Conservation (phyloP, 495 filamentous ascomycete species). For the Bacidia rubella region DNA sequence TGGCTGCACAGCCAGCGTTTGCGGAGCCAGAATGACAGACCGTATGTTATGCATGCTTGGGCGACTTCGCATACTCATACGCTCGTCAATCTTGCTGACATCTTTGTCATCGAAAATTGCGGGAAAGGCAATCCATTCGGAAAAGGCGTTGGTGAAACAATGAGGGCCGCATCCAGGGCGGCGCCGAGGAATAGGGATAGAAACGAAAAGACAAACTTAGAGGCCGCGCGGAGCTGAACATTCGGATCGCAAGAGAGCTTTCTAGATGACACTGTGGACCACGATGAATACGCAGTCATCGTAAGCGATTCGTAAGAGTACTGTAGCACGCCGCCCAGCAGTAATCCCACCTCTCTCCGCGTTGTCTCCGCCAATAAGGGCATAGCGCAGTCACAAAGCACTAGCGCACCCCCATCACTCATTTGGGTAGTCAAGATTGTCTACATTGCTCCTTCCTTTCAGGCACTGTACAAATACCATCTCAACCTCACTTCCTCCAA, state of each 20-base stretch:
- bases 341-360: neutral
- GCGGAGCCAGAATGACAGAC: neutral
- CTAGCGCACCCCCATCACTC: neutral
- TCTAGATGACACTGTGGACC: neutral
- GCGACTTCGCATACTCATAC: too few relatives aligned
- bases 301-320: slow-evolving; percentile 1
- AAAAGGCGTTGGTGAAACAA: neutral
- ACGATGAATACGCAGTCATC: neutral
- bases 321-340: neutral
- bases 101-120: neutral
- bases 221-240: neutral
- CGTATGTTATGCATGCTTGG: neutral
- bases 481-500: neutral
- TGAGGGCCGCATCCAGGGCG: neutral
- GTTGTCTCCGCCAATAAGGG: neutral
- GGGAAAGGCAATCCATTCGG: neutral
- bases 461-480: neutral
- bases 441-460: neutral
- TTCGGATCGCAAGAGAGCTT: neutral
- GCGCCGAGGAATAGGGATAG: neutral
- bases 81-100: neutral
- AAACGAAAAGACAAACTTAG: neutral
- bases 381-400: slow-evolving; percentile 2
- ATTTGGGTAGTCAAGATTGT: too few relatives aligned
- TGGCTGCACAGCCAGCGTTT: neutral